Evolutionary conservation across 2,329 filamentous ascomycete species (phyloP).

Genomic region (Trichoderma polysporum): DNA sequence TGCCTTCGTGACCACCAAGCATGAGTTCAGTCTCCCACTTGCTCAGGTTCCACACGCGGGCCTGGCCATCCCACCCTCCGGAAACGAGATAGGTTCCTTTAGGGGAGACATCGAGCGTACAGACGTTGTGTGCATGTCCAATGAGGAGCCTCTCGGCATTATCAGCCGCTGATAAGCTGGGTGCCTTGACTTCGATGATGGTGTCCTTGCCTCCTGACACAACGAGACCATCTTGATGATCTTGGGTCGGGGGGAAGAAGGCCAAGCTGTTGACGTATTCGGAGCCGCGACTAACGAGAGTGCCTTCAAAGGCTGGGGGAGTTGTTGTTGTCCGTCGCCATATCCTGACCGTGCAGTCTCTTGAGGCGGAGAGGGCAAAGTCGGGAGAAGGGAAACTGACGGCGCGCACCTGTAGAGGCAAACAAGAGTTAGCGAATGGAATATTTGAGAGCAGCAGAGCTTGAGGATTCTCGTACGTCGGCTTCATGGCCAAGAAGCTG

Average conservation of each 20-base stretch:
- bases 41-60: constrained; percentile 79
- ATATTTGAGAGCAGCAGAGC: not conserved
- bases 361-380: constrained; percentile 78
- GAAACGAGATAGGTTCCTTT: constrained; percentile 76
- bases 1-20: constrained; percentile 71
- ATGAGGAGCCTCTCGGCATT: constrained; percentile 83
- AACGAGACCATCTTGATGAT: constrained; percentile 75
- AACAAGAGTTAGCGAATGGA: constrained; percentile 22
- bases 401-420: constrained; percentile 70
- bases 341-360: constrained; percentile 84
- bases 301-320: constrained; percentile 72
- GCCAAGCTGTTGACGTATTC: constrained; percentile 86
- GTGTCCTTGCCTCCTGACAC: constrained; percentile 88
- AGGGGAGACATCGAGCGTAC: constrained; percentile 75
- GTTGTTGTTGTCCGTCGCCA: constrained; percentile 70
- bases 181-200: constrained; percentile 84
- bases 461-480: constrained; percentile 64
- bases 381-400: constrained; percentile 74
- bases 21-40: constrained; percentile 77
- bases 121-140: constrained; percentile 86
- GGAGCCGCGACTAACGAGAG: constrained; percentile 75
- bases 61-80: constrained; percentile 89
- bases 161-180: constrained; percentile 63
- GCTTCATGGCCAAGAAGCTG: constrained; percentile 86
- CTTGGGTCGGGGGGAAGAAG: constrained; percentile 67